phyloP scores from a whole-genome alignment of 768 basidiomycete genomes.

The Termitomyces heimii region DNA sequence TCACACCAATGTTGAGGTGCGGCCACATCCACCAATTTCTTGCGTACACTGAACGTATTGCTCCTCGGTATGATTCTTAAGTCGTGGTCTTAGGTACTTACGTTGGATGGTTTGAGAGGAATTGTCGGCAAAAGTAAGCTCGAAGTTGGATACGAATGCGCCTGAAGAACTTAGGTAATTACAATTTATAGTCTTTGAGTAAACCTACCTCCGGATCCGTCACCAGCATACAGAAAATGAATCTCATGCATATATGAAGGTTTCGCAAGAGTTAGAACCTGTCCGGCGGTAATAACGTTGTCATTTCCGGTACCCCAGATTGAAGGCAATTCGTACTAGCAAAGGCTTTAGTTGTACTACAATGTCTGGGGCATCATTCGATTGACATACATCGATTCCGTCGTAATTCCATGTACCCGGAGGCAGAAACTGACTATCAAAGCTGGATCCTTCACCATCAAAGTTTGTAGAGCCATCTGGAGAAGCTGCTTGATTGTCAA shows the following conservation, averaged over 20 bases:
- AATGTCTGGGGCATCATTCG: not conserved
- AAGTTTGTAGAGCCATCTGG: slow-evolving; percentile 33
- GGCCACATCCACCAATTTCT: slow-evolving; percentile 42
- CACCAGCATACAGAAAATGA: slow-evolving; percentile 43
- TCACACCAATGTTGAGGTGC: slow-evolving; percentile 33
- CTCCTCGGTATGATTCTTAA: not conserved
- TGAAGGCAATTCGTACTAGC: slow-evolving; percentile 35
- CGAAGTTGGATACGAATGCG: slow-evolving; percentile 28
- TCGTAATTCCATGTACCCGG: slow-evolving; percentile 30
- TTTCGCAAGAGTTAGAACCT: slow-evolving; percentile 27
- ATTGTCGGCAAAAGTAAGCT: slow-evolving; percentile 30
- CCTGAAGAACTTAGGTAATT: not conserved
- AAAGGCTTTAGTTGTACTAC: not conserved
- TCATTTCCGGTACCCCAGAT: slow-evolving; percentile 35
- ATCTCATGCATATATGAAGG: slow-evolving; percentile 38
- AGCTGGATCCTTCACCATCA: slow-evolving; percentile 32
- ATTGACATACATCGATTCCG: slow-evolving; percentile 27
- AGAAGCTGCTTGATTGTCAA: slow-evolving; percentile 41
- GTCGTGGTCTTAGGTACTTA: slow-evolving; percentile 13
- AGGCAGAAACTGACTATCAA: slow-evolving; percentile 33
- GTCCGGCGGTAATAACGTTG: slow-evolving; percentile 39
- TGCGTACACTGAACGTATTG: slow-evolving; percentile 27
- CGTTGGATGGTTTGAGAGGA: slow-evolving; percentile 27
- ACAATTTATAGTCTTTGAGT: not conserved
- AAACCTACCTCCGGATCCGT: slow-evolving; percentile 15